Percentiles rank a stretch among this genome's conserved stretches.
Evolutionary conservation across 1,139 yeast species (phyloP).

Genomic region (Hemisphaericaspora subhashii): DNA sequence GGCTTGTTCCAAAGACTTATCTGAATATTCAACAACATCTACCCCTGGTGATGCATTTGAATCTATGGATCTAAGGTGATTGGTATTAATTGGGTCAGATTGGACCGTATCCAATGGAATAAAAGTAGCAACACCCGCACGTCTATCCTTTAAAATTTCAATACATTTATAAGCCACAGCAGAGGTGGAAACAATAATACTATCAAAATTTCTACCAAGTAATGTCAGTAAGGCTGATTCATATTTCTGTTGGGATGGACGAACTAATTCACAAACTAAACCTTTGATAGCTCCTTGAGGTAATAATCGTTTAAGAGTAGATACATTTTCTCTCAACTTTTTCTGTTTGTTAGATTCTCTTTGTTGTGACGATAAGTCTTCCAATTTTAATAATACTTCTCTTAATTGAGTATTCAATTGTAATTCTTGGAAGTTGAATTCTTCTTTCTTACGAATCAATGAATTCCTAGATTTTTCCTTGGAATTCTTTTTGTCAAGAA

Average conservation of each 20-base stretch:
- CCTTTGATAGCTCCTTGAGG: conserved; percentile 78
- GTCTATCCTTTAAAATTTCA: conserved; percentile 77
- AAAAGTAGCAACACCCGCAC: conserved; percentile 83
- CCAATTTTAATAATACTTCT: conserved; percentile 59
- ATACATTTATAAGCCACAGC: conserved; percentile 82
- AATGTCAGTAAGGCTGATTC: conserved; percentile 78
- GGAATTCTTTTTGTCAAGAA: conserved; percentile 36
- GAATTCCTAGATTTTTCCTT: conserved; percentile 42
- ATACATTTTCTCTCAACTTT: conserved; percentile 68
- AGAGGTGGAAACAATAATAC: conserved; percentile 78
- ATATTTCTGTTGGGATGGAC: conserved; percentile 74
- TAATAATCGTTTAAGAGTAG: conserved; percentile 63
- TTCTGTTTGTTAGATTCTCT: conserved; percentile 74
- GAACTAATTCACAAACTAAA: conserved; percentile 73
- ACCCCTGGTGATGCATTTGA: conserved; percentile 60
- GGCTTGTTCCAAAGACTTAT: conserved; percentile 67
- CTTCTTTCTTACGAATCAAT: conserved; percentile 47
- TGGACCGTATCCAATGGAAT: conserved; percentile 81
- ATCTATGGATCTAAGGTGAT: conserved; percentile 58
- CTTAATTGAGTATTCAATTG: conserved; percentile 65
- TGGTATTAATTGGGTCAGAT: conserved; percentile 54
- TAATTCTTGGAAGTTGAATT: conserved; percentile 47
- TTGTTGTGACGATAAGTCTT: conserved; percentile 72
- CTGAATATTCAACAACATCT: conserved; percentile 74
- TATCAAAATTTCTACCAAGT: conserved; percentile 76